Conservation (phyloP, 345 rosid species). For the Brassica nigra region DNA sequence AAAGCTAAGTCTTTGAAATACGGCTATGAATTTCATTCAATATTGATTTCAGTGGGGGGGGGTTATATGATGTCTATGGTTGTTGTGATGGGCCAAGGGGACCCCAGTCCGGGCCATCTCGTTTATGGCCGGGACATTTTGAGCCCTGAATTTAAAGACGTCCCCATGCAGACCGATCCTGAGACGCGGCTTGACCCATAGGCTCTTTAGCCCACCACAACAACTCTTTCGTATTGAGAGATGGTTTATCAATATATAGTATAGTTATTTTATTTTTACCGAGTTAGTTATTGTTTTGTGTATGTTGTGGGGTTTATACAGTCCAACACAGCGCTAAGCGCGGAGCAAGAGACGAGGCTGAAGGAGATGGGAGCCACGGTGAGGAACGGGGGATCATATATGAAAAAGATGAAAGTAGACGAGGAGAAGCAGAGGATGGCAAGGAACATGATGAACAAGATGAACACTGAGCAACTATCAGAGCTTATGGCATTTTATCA, state of each 20-base stretch:
- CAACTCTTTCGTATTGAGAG: neutral
- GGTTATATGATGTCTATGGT: constrained; percentile 7
- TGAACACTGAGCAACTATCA: constrained; percentile 69
- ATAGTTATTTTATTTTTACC: neutral
- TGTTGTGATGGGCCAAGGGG: constrained; percentile 21
- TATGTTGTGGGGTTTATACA: constrained; percentile 35
- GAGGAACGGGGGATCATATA: constrained; percentile 69
- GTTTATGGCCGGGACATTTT: neutral
- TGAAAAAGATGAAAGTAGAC: constrained; percentile 58
- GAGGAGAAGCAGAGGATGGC: constrained; percentile 72
- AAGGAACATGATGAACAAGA: constrained; percentile 62
- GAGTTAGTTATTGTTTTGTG: neutral
- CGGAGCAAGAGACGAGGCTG: constrained; percentile 75
- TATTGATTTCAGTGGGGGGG: constrained; percentile 23
- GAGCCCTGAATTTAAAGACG: neutral
- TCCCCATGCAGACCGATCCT: neutral
- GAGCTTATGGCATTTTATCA: constrained; percentile 77
- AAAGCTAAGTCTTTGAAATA: constrained; percentile 8
- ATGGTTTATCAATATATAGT: neutral
- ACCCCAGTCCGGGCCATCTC: neutral
- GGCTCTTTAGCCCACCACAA: neutral
- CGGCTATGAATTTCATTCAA: constrained; percentile 7
- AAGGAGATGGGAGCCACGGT: constrained; percentile 97
- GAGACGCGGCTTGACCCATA: neutral
- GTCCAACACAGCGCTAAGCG: constrained; percentile 72